Evolutionary conservation across 306 rosid species (phyloP), one percentile per base, ranked within the genome.

Genomic region (Lagenaria siceraria): DNA sequence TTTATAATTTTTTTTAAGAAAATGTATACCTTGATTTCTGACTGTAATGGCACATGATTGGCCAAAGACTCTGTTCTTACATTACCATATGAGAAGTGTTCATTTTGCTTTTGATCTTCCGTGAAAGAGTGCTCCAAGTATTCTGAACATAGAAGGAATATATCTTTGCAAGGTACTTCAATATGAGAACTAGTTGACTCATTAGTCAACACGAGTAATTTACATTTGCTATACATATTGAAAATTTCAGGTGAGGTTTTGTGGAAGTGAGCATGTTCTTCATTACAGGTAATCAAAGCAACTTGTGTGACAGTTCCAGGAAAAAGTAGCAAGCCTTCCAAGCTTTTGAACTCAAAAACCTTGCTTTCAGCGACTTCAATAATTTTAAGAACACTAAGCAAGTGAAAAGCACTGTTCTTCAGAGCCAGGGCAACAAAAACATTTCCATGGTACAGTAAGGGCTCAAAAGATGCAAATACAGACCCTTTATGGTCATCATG

Each of bases 241-340:
- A 84, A 52, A 53, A 69, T 81, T 79, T 81, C 80, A 77, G 85
- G 83, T 21, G 83, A 80, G 46, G 80, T 54, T 74, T 83, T 82
- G 33, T 42, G 56, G 59, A 83, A 66, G 78, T 87, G 77, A 73
- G 77, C 58, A 79, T 33, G 81, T 71, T 80, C 61, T 36, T 83
- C 73, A 86, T 79, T 84, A 82, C 97, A 95, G 73, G 88, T 59
- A 83, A 88, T 78, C 78, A 89, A 76, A 77, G 97, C 93, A 77
- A 89, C 91, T 79, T 92, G 90, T 22, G 99, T 90, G 74, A 84
- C 83, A 36, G 89, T 85, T 4, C 88, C 87, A 27, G 99, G 99
- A 80, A 89, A 90, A 83, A 95, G 97, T 75, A 95, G 83, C 63
- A 95, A 89, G 35, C 91, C 92, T 78, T 86, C 93, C 82, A 80